Evolutionary conservation across 2,329 filamentous ascomycete species (phyloP).

Genomic region (Colletotrichum truncatum): DNA sequence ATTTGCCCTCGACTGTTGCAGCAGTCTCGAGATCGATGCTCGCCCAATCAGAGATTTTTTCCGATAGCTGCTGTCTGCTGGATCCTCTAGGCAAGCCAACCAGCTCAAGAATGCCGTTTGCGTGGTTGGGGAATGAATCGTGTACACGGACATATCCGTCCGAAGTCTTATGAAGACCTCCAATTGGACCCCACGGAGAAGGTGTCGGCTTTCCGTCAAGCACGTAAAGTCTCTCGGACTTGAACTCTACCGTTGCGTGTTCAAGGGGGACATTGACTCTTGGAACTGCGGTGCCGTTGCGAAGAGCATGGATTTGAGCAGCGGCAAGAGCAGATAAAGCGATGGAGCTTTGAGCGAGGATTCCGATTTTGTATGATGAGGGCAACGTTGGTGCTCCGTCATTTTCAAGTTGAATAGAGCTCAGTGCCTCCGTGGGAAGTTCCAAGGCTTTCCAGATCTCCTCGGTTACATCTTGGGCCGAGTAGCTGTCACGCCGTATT

Average conservation of each 20-base stretch:
- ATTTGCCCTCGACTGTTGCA: constrained; percentile 46
- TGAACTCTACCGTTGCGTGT: constrained; percentile 61
- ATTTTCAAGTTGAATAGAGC: not conserved
- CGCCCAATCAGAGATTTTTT: constrained; percentile 48
- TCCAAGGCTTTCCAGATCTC: constrained; percentile 13
- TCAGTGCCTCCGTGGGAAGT: not conserved
- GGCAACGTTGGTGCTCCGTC: constrained; percentile 32
- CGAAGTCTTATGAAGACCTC: constrained; percentile 58
- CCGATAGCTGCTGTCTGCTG: constrained; percentile 47
- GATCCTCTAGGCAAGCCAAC: constrained; percentile 47
- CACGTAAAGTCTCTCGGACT: constrained; percentile 58
- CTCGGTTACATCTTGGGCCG: constrained; percentile 1
- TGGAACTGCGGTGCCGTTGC: constrained; percentile 41
- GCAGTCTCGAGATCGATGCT: constrained; percentile 57
- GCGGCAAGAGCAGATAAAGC: constrained; percentile 59
- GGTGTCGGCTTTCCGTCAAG: constrained; percentile 47
- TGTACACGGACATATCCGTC: constrained; percentile 66
- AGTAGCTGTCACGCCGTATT: not conserved
- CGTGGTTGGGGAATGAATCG: constrained; percentile 62
- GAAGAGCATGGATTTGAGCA: constrained; percentile 51
- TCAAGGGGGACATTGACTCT: constrained; percentile 51
- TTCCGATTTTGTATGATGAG: constrained; percentile 63
- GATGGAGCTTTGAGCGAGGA: constrained; percentile 62
- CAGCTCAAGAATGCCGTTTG: constrained; percentile 50
- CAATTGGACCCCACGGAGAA: constrained; percentile 51